These are phyloP conservation scores for Gentiana straminea DNA, from an alignment of 257 asterid genomes.

Conservation along the genomic window DNA sequence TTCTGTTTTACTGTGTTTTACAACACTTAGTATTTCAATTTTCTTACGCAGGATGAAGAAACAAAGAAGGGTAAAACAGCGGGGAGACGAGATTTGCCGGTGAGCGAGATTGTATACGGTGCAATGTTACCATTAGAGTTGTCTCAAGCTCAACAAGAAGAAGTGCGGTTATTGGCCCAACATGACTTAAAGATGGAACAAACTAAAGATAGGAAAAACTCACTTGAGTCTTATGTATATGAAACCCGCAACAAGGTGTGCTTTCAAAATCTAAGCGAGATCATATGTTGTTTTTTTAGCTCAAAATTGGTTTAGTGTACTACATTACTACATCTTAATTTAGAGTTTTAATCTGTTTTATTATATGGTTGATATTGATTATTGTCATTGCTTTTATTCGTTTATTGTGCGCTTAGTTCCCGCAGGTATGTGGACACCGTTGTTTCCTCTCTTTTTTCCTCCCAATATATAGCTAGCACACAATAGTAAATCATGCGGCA, in stretches of 20 bases:
- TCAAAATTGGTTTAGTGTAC: not conserved
- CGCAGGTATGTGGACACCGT: too few species aligned
- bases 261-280: slow-evolving; percentile 3
- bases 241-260: slow-evolving; percentile 87
- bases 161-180: slow-evolving; percentile 52
- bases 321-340: too few species aligned
- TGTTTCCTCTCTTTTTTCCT: too few species aligned
- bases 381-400: too few species aligned
- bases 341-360: too few species aligned
- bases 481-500: too few species aligned
- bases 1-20: too few species aligned
- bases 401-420: too few species aligned
- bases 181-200: slow-evolving; percentile 81
- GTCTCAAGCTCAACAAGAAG: slow-evolving; percentile 58
- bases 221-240: slow-evolving; percentile 88
- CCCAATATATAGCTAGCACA: too few species aligned
- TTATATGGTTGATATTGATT: too few species aligned
- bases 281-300: not conserved
- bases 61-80: slow-evolving; percentile 47
- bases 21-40: not conserved
- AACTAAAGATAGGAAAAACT: slow-evolving; percentile 92
- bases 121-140: slow-evolving; percentile 56
- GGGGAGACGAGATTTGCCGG: slow-evolving; percentile 52
- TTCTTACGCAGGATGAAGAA: slow-evolving; percentile 50
- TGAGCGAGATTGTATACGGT: slow-evolving; percentile 49